A percentile compares a stretch with the other conserved stretches of the same genome.
phyloP scores from a whole-genome alignment of 2,329 filamentous ascomycete species.

The Hymenoscyphus fraxineus region DNA sequence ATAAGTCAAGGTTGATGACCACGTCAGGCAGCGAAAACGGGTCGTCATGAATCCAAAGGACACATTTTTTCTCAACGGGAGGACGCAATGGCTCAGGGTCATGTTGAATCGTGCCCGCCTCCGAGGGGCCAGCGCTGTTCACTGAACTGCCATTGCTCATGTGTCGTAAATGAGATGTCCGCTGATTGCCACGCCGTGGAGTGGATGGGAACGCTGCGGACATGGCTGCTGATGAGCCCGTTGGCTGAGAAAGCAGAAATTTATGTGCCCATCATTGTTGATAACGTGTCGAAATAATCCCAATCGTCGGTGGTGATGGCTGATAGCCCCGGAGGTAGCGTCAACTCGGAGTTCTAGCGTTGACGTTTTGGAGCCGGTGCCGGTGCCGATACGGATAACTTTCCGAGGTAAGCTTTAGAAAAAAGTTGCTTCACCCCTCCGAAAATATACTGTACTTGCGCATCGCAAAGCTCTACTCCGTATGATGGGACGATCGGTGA shows the following conservation, averaged over 20 bases:
- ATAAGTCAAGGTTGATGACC: constrained; percentile 69
- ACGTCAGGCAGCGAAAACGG: constrained; percentile 74
- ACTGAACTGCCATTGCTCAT: constrained; percentile 32
- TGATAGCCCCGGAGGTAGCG: constrained; percentile 8
- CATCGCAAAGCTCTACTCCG: not conserved
- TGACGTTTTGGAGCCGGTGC: not conserved
- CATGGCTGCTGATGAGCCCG: constrained; percentile 26
- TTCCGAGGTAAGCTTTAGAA: not conserved
- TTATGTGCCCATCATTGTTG: constrained; percentile 24
- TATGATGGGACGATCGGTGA: not conserved
- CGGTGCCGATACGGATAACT: no score
- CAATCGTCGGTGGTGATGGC: not conserved
- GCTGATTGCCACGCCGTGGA: constrained; percentile 28
- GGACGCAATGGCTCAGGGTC: constrained; percentile 20
- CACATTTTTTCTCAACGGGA: constrained; percentile 30
- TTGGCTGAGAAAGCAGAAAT: constrained; percentile 12
- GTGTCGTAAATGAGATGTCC: constrained; percentile 32
- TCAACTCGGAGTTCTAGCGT: not conserved
- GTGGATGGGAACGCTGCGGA: constrained; percentile 23
- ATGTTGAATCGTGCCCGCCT: constrained; percentile 27
- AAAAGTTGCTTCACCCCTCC: constrained; percentile 11
- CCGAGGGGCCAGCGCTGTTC: constrained; percentile 21
- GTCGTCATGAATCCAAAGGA: constrained; percentile 52
- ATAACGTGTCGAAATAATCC: not conserved
- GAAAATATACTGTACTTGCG: not conserved